phyloP scores from a whole-genome alignment of 371 early-diverging fungal genomes.

The Globomyces sp. region DNA sequence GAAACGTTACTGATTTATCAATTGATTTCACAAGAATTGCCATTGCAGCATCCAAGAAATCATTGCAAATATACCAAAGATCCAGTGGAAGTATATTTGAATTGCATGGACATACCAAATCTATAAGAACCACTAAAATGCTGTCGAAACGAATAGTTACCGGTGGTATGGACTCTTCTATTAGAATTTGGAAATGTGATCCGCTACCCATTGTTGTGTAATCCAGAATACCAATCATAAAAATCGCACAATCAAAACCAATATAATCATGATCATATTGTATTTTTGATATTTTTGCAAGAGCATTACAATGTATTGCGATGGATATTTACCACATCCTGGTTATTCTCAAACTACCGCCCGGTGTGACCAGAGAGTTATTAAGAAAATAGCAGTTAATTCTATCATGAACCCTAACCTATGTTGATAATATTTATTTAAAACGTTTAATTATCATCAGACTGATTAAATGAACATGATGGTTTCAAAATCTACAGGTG shows the following conservation, averaged over 20 bases:
- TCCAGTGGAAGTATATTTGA: conserved; percentile 2
- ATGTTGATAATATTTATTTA: too few relatives aligned
- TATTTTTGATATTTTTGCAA: too few relatives aligned
- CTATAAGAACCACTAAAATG: conserved; percentile 27
- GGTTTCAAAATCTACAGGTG: too few relatives aligned
- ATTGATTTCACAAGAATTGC: conserved; percentile 25
- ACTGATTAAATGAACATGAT: too few relatives aligned
- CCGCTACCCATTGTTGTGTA: conserved; percentile 7
- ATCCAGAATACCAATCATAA: conserved; percentile 6
- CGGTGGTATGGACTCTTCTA: conserved; percentile 34
- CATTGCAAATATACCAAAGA: conserved; percentile 25
- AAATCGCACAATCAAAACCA: not conserved
- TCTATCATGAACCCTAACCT: too few relatives aligned
- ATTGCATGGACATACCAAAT: conserved; percentile 33
- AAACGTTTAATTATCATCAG: too few relatives aligned
- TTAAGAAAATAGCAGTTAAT: too few relatives aligned
- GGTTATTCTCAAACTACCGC: too few relatives aligned
- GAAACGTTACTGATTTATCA: conserved; percentile 26
- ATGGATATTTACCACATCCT: too few relatives aligned
- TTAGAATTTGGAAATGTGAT: conserved; percentile 29
- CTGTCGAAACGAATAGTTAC: conserved; percentile 29
- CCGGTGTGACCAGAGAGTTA: too few relatives aligned
- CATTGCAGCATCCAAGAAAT: conserved; percentile 26
- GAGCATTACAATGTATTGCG: too few relatives aligned
- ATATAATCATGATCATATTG: too few relatives aligned